Evolutionary conservation across 345 rosid species (phyloP).

Genomic region (Citrus trifoliata): DNA sequence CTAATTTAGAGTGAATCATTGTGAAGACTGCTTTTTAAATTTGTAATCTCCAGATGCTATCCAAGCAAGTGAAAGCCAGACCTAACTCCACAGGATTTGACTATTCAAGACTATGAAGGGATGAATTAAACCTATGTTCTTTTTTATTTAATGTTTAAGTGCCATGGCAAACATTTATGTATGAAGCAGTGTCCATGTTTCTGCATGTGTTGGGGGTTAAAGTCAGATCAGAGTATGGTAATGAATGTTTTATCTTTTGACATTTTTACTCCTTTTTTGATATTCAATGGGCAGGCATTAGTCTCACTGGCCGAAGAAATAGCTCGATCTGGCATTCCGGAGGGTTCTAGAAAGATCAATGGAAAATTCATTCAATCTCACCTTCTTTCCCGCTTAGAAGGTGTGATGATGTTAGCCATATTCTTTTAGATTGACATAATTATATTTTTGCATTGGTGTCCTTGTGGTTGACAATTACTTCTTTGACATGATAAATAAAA

Average conservation of each 20-base stretch:
- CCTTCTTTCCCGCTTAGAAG: constrained; percentile 67
- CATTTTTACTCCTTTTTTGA: background rate
- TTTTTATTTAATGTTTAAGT: background rate
- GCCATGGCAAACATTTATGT: background rate
- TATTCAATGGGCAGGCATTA: constrained; percentile 46
- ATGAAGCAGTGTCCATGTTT: background rate
- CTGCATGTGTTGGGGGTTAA: background rate
- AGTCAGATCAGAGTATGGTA: background rate
- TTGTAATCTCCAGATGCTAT: background rate
- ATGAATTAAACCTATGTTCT: background rate
- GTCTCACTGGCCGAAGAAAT: constrained; percentile 70
- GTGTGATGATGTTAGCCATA: constrained; percentile 26
- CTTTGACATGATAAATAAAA: background rate
- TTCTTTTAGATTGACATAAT: background rate
- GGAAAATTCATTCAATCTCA: constrained; percentile 90
- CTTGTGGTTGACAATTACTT: background rate
- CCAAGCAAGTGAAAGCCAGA: background rate
- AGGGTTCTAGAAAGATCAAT: constrained; percentile 76
- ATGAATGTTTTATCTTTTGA: background rate
- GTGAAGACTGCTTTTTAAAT: background rate
- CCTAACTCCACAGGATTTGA: background rate
- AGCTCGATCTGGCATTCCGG: constrained; percentile 56
- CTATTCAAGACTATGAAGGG: background rate
- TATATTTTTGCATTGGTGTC: background rate
- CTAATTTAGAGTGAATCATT: background rate